Evolutionary conservation across 1,139 yeast species (phyloP).

Genomic region (Candida sp.): DNA sequence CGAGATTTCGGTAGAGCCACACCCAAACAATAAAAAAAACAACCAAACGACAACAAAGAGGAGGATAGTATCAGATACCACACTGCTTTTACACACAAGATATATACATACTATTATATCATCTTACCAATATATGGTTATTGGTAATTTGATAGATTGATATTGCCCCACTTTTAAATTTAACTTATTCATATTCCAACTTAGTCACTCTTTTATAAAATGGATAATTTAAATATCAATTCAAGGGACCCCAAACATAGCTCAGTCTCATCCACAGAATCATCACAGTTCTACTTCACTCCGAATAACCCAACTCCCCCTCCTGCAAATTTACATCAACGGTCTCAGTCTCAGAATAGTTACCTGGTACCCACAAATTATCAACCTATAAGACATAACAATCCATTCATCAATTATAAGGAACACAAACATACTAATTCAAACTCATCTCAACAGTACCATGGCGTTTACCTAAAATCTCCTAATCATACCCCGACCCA

Average conservation of each 20-base stretch:
- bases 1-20: too few species aligned
- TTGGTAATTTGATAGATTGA: not conserved
- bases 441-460: constrained; percentile 1
- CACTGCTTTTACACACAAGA: not conserved
- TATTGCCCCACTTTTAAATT: not conserved
- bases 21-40: not conserved
- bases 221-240: not conserved
- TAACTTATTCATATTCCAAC: not conserved
- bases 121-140: not conserved
- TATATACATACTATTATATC: not conserved
- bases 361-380: not conserved
- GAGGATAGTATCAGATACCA: not conserved
- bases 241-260: constrained; percentile 1
- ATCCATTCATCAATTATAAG: not conserved
- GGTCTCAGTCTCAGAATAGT: constrained; percentile 1
- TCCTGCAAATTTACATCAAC: not conserved
- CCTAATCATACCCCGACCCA: not conserved
- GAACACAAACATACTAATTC: not conserved
- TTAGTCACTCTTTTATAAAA: not conserved
- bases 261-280: constrained; percentile 1
- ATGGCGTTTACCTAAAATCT: not conserved
- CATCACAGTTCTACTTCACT: constrained; percentile 2
- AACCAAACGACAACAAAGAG: not conserved
- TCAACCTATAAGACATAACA: constrained; percentile 2
- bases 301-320: not conserved